A percentile compares a stretch with the other conserved stretches of the same genome.
These are phyloP conservation scores for Microsporum canis DNA, from an alignment of 2,329 filamentous ascomycete species.

Conservation along the genomic window DNA sequence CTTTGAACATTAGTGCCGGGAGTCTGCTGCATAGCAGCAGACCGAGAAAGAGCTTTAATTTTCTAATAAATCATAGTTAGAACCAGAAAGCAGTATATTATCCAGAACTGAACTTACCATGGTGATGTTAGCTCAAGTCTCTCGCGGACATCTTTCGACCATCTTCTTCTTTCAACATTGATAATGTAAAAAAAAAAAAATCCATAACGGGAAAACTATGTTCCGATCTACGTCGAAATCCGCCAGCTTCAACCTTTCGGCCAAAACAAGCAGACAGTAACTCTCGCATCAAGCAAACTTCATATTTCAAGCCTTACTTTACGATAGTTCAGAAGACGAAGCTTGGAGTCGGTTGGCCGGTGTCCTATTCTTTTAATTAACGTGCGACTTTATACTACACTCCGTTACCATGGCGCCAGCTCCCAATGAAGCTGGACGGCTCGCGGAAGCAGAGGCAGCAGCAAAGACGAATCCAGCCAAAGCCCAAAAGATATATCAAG, in stretches of 20 bases:
- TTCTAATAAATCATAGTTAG: conserved; percentile 31
- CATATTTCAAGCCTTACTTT: not conserved
- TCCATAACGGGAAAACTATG: not conserved
- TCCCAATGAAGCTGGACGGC: conserved; percentile 49
- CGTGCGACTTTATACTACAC: not conserved
- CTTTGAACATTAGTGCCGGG: conserved; percentile 36
- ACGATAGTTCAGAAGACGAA: not conserved
- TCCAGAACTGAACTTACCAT: conserved; percentile 1
- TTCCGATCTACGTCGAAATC: not conserved
- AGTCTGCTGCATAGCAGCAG: conserved; percentile 37
- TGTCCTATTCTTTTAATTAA: not conserved
- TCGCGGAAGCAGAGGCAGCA: conserved; percentile 81
- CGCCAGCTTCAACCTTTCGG: not conserved
- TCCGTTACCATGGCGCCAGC: conserved; percentile 36
- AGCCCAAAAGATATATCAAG: conserved; percentile 79
- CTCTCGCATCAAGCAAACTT: not conserved
- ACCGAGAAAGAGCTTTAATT: conserved; percentile 44
- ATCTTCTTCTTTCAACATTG: not conserved
- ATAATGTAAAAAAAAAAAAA: not conserved
- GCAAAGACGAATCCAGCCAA: conserved; percentile 68
- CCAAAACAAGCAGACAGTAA: not conserved
- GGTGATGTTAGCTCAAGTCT: not conserved
- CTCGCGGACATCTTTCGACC: not conserved
- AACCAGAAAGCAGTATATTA: not conserved
- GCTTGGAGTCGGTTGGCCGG: not conserved